Base-by-base conservation (phyloP, 495 filamentous ascomycete species). In the Hypomontagnella submonticulosa region DNA sequence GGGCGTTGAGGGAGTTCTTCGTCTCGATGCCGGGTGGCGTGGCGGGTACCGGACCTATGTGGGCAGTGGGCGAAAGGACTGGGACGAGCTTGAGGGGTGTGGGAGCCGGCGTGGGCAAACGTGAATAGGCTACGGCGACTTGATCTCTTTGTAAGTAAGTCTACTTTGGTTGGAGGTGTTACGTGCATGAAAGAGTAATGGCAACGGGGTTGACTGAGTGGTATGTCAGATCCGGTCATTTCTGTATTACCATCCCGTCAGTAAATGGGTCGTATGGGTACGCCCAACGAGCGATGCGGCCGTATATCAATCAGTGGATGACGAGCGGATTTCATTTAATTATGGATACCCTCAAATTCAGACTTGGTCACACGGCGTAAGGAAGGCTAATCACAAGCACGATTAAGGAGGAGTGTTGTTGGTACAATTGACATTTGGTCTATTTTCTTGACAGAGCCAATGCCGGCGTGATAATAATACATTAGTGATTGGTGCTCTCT, bases 1-100 rank as follows among this genome's bases (percentile, higher is more conserved):
- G 4, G 20, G 73, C 56, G 5, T 47, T 77, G 33, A 52, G 50
- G 57, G 37, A 42, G 1, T 75, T 66, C 54, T 16, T 63, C 4
- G 43, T 61, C 4, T 37, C 16, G 23, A 36, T 38, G 12, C 15
- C n/a, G 20, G n/a, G n/a, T n/a, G n/a, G n/a, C n/a, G n/a, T n/a
- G n/a, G n/a, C n/a, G n/a, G n/a, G n/a, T n/a, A n/a, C n/a, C n/a
- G 11, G 13, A 23, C 10, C 19, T 30, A 8, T 33, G 38, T 6
- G 10, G 33, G 12, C 18, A 20, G 37, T n/a, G 11, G 9, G 8
- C 48, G 36, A 32, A 6, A 9, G 37, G 12, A 7, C 8, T 6
- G 37, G 5, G 7, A 9, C 8, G 37, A 11, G 4, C 4, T 4
- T 36, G 33, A 11, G 33, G 33, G 5, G 33, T 11, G n/a, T n/a